Conservation (phyloP, 2,329 filamentous ascomycete species). For the Dendryphion nanum region DNA sequence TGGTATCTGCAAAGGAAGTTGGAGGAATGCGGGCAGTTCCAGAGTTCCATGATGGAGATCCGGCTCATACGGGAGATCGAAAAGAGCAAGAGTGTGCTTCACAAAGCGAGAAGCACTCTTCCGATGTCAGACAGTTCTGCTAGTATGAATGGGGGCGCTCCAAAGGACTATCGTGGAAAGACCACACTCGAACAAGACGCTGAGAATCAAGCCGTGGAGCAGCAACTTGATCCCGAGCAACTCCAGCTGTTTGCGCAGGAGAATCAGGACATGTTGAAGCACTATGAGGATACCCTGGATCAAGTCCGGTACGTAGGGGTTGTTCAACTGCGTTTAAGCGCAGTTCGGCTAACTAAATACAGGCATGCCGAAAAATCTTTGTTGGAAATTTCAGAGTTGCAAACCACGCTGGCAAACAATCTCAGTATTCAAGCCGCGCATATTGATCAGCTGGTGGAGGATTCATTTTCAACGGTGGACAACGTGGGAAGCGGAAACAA, state of each 20-base stretch:
- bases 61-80: constrained; percentile 81
- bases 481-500: constrained; percentile 89
- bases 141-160: constrained; percentile 14
- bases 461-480: constrained; percentile 77
- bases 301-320: constrained; percentile 75
- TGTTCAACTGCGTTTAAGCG: neutral
- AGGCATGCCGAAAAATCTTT: constrained; percentile 88
- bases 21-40: constrained; percentile 72
- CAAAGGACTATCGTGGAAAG: constrained; percentile 25
- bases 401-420: constrained; percentile 84
- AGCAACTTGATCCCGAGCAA: constrained; percentile 76
- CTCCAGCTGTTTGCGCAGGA: constrained; percentile 90
- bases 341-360: constrained; percentile 20
- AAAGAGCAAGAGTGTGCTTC: constrained; percentile 81
- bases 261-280: constrained; percentile 87
- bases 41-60: constrained; percentile 91
- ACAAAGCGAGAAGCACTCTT: constrained; percentile 57
- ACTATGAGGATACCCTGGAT: constrained; percentile 90
- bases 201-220: constrained; percentile 41
- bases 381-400: constrained; percentile 87
- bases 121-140: constrained; percentile 20
- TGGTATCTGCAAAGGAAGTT: constrained; percentile 77
- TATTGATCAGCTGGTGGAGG: constrained; percentile 83
- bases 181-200: constrained; percentile 20
- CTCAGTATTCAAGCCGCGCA: constrained; percentile 82